Evolutionary conservation across 306 rosid species (phyloP).

Genomic region (Citrullus amarus): DNA sequence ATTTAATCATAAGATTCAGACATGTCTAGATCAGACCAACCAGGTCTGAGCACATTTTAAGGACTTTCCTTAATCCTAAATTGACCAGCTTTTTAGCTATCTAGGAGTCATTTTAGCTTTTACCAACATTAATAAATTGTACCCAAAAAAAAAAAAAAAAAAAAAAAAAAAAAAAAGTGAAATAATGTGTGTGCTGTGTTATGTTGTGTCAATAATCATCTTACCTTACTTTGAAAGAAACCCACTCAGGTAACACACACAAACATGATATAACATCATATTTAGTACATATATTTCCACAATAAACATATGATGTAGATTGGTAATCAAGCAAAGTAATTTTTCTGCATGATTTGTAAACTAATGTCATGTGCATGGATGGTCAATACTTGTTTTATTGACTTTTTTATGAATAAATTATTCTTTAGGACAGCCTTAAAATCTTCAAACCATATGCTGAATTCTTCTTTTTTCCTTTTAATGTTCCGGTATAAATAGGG

Average conservation of each 20-base stretch:
- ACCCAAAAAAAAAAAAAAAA: too few relatives aligned
- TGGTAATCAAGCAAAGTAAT: neutral
- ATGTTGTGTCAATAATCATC: slow-evolving; percentile 5
- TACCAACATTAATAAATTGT: neutral
- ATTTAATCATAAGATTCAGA: neutral
- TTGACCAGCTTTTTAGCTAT: neutral
- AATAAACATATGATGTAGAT: too few relatives aligned
- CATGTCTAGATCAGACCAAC: neutral
- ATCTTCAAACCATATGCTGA: too few relatives aligned
- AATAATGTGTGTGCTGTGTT: neutral
- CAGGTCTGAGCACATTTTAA: neutral
- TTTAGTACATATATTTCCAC: too few relatives aligned
- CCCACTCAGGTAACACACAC: too few relatives aligned
- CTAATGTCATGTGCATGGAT: neutral
- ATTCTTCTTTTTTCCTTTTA: too few relatives aligned
- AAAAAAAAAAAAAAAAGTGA: neutral
- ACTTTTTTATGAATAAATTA: neutral
- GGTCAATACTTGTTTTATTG: neutral
- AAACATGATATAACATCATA: too few relatives aligned
- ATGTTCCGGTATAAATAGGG: too few relatives aligned
- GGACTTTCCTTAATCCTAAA: neutral
- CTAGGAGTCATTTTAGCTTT: neutral
- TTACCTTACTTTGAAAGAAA: neutral
- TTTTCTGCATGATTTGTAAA: neutral
- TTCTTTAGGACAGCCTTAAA: neutral